Evolutionary conservation across 163 green algal species (phyloP).

Genomic region (Scenedesmus sp.): DNA sequence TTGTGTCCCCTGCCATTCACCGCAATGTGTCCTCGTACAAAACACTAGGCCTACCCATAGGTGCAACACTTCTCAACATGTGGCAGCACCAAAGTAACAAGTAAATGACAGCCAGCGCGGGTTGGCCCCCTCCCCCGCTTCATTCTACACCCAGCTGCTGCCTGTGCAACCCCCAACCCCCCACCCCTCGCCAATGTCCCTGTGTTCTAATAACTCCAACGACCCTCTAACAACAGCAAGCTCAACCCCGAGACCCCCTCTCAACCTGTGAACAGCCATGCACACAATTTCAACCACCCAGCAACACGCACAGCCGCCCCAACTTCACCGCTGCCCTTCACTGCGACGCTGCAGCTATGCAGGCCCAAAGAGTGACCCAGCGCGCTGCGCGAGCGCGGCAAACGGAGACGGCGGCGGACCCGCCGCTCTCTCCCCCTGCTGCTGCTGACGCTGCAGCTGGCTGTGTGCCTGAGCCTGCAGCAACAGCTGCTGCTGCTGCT

Average conservation of each 20-base stretch:
- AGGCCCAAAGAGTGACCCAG: slow-evolving; percentile 19
- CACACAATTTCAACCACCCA: no score
- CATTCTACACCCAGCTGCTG: not conserved
- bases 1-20: no score
- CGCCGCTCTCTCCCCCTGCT: not conserved
- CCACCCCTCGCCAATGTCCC: not conserved
- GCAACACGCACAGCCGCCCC: not conserved
- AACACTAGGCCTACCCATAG: no score
- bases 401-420: slow-evolving; percentile 28
- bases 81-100: not conserved
- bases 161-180: not conserved
- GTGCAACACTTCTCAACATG: no score
- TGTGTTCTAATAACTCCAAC: not conserved
- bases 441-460: not conserved
- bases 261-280: no score
- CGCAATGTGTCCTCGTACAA: no score
- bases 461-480: not conserved
- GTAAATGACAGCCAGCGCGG: no score
- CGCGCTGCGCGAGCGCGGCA: slow-evolving; percentile 26
- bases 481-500: not conserved
- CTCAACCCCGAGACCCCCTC: not conserved
- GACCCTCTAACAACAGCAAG: not conserved
- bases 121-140: not conserved
- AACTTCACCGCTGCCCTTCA: not conserved
- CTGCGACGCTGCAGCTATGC: not conserved